phyloP scores from a whole-genome alignment of 345 rosid species.

The Lepidium africanum region DNA sequence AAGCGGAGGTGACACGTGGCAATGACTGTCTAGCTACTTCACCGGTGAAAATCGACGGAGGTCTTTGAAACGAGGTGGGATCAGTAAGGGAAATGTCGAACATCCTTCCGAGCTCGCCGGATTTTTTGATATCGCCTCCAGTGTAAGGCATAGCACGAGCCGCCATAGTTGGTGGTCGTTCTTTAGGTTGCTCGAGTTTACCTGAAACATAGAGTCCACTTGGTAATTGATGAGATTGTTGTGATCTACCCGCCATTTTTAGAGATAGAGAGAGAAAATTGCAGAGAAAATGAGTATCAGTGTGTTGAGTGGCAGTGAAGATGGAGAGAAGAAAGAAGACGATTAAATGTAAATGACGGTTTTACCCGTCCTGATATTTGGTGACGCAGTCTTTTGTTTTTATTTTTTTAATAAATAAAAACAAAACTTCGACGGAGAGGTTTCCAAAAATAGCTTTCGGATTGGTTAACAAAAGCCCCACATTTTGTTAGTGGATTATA shows the following conservation, averaged over 20 bases:
- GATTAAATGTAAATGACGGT: not conserved
- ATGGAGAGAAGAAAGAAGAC: not conserved
- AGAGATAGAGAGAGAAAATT: not conserved
- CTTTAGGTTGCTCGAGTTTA: constrained; percentile 86
- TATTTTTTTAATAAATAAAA: not conserved
- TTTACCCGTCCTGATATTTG: not conserved
- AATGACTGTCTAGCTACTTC: constrained; percentile 60
- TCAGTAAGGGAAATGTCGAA: constrained; percentile 75
- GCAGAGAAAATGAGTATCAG: not conserved
- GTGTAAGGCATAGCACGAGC: constrained; percentile 91
- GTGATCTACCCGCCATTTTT: constrained; percentile 79
- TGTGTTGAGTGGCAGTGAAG: constrained; percentile 30
- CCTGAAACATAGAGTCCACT: constrained; percentile 92
- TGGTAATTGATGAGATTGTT: constrained; percentile 89
- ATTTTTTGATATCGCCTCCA: constrained; percentile 87
- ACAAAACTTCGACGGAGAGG: constrained; percentile 17
- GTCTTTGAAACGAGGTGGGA: constrained; percentile 68
- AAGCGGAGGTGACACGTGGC: constrained; percentile 56
- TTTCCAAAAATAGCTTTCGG: not conserved
- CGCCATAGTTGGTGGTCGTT: constrained; percentile 79
- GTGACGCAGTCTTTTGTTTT: not conserved
- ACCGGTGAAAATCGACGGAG: constrained; percentile 72
- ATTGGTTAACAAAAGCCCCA: constrained; percentile 9
- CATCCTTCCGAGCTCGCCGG: constrained; percentile 96
- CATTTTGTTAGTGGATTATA: not conserved